Evolutionary conservation across 2,329 filamentous ascomycete genomes (phyloP).

Genomic region (Pyrenophora teres): DNA sequence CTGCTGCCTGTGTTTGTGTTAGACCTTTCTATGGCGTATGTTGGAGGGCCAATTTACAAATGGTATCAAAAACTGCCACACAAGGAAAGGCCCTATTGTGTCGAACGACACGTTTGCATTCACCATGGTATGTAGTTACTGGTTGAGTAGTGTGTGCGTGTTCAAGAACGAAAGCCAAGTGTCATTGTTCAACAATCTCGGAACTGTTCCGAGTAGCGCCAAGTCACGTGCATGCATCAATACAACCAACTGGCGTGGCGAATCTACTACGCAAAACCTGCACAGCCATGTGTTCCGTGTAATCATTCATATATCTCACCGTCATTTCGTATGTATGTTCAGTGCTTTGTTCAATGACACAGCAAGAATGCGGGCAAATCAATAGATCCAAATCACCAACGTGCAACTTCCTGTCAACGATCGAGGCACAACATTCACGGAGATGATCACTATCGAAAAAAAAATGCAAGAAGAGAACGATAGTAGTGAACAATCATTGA

Average conservation of each 20-base stretch:
- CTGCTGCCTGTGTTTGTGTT: constrained; percentile 34
- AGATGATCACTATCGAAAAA: too few relatives aligned
- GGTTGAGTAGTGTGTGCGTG: neutral
- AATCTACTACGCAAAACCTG: neutral
- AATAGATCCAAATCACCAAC: too few relatives aligned
- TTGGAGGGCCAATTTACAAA: constrained; percentile 19
- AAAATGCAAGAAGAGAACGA: too few relatives aligned
- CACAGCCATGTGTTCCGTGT: too few relatives aligned
- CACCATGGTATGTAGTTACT: constrained; percentile 26
- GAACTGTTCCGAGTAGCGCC: constrained; percentile 11
- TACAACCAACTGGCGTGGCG: neutral
- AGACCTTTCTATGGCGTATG: constrained; percentile 7
- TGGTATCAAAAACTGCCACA: constrained; percentile 46
- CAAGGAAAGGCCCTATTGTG: constrained; percentile 36
- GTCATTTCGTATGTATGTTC: too few relatives aligned
- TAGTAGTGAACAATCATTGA: constrained; percentile 2
- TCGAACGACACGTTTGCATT: constrained; percentile 35
- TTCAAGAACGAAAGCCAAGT: constrained; percentile 10
- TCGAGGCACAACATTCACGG: too few relatives aligned
- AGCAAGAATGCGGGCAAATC: too few relatives aligned
- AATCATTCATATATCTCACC: too few relatives aligned
- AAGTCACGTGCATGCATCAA: constrained; percentile 9
- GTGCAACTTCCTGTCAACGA: too few relatives aligned
- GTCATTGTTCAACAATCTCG: constrained; percentile 8
- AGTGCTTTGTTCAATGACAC: too few relatives aligned